Base-by-base conservation (phyloP, 2,329 filamentous ascomycete genomes). In the Xylaria multiplex region DNA sequence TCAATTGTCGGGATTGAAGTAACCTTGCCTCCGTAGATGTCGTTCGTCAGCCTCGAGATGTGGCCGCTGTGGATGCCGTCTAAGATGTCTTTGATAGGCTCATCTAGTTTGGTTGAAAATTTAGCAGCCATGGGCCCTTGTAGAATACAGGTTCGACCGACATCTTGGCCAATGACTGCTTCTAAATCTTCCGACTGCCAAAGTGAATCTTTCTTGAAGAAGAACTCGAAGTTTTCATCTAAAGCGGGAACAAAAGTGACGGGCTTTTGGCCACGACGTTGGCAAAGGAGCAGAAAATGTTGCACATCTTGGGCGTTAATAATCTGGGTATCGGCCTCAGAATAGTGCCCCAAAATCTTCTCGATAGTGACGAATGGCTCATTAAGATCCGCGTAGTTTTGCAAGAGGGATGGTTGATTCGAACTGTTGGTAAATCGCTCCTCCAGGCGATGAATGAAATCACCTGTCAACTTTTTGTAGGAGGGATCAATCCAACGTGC, bases 181-280 rank as follows among this genome's bases (percentile, higher is more conserved):
- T 96, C 95, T 11, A 99, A 85, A 76, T 99, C 96, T 81, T 99
- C 96, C 0, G 96, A 98, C 81, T 99, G 96, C 96, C 96, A 99
- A 7, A 99, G 87, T 1, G 96, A 99, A 79, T 99, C 96, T 84
- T 99, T 99, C 89, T 99, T 99, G 90, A 99, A 99, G 84, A 93
- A 99, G 82, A 96, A 97, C 78, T 99, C 96, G 72, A 99, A 99
- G 78, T 95, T 97, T 69, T 97, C 93, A 74, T 99, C 96, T 24
- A 99, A 86, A n/a, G 91, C 86, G 5, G 96, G 96, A 35, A 99
- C 94, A 77, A 99, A 99, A 0, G 95, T 96, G 32, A 96, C 92
- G 2, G 96, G 96, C 86, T 99, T 99, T 84, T 99, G 96, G 46
- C 91, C 91, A 54, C 91, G 92, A 43, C 93, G 90, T 81, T 96